A percentile compares a stretch with the other conserved stretches of the same genome.
These are phyloP conservation scores for Triglochin maritima DNA, from an alignment of 106 monocot species.

Conservation along the genomic window DNA sequence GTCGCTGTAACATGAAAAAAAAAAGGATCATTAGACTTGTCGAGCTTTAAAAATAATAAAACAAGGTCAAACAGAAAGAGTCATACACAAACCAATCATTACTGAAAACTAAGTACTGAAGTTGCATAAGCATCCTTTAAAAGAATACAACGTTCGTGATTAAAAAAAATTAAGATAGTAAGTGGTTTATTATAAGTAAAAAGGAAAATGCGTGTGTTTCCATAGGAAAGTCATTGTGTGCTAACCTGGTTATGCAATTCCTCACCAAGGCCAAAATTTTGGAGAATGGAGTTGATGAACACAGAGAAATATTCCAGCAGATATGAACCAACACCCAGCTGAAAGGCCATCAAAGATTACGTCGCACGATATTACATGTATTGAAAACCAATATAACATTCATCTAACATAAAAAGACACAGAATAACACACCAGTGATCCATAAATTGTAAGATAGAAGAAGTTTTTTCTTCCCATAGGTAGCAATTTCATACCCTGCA, in stretches of 20 bases:
- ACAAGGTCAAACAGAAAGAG: too few species aligned
- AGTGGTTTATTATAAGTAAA: background rate
- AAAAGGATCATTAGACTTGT: too few species aligned
- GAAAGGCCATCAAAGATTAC: conserved; percentile 2
- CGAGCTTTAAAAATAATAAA: too few species aligned
- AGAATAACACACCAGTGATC: conserved; percentile 60
- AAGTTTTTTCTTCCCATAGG: conserved; percentile 91
- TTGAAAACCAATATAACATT: background rate
- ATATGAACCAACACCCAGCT: conserved; percentile 93
- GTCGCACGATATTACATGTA: background rate
- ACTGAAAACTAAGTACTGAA: too few species aligned
- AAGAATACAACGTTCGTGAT: background rate
- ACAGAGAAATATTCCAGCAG: conserved; percentile 79
- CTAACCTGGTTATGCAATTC: conserved; percentile 97
- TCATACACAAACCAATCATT: too few species aligned
- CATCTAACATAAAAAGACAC: background rate
- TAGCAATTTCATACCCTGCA: conserved; percentile 90
- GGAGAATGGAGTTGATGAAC: conserved; percentile 64
- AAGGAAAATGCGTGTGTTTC: background rate
- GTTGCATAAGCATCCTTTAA: too few species aligned
- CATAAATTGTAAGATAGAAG: conserved; percentile 79
- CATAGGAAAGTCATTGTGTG: background rate
- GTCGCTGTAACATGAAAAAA: too few species aligned
- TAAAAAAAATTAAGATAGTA: background rate
- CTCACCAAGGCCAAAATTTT: conserved; percentile 69